phyloP scores from a whole-genome alignment of 2,329 filamentous ascomycete genomes.

The Cladosporium sp. region DNA sequence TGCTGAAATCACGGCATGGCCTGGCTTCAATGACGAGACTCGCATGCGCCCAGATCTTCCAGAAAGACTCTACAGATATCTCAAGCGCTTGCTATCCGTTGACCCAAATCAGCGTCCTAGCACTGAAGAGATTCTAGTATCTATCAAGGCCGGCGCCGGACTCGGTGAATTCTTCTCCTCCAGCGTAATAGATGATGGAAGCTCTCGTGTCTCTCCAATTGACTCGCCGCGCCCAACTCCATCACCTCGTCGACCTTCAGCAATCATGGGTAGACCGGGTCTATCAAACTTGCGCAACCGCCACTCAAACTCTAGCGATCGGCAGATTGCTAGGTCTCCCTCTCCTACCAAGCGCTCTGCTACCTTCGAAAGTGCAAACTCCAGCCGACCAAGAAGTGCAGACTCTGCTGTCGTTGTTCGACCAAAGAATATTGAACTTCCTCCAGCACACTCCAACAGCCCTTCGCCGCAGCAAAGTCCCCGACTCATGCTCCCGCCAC shows the following conservation, averaged over 20 bases:
- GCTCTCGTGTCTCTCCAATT: conserved; percentile 40
- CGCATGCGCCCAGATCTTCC: conserved; percentile 76
- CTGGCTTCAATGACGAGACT: conserved; percentile 63
- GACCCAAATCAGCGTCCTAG: conserved; percentile 73
- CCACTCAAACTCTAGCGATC: conserved; percentile 16
- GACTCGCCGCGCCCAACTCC: conserved; percentile 31
- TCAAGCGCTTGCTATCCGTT: conserved; percentile 75
- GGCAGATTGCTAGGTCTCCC: conserved; percentile 11
- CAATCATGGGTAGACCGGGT: conserved; percentile 18
- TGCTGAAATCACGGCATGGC: conserved; percentile 81
- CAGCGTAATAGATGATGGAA: conserved; percentile 18
- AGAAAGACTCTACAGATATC: conserved; percentile 75
- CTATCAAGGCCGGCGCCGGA: conserved; percentile 61
- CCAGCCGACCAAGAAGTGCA: neutral
- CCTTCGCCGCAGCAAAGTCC: conserved; percentile 24
- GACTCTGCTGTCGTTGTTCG: conserved; percentile 12
- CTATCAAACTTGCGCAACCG: conserved; percentile 13
- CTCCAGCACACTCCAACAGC: conserved; percentile 2
- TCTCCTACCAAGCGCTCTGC: conserved; percentile 15
- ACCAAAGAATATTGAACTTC: conserved; percentile 17
- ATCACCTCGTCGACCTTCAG: conserved; percentile 21
- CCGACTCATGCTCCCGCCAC: conserved; percentile 34
- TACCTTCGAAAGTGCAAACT: neutral
- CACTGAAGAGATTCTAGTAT: conserved; percentile 77
- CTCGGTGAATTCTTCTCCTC: conserved; percentile 25